A percentile compares a stretch with the other conserved stretches of the same genome.
Conservation (phyloP, 1,284 basidiomycete species). For the Irpex lacteus region DNA sequence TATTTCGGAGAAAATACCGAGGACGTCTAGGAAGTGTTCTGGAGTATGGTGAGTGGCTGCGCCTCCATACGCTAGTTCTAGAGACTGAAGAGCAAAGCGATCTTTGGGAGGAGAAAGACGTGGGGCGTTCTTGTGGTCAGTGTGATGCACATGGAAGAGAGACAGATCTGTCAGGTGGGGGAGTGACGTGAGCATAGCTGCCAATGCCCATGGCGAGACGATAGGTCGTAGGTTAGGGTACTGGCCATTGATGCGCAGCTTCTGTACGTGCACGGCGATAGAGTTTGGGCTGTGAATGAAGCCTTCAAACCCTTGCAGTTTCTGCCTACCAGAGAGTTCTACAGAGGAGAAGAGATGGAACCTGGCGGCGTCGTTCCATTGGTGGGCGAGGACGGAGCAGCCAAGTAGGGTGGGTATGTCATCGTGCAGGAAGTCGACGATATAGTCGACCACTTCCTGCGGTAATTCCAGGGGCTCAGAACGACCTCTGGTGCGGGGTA, state of each 20-base stretch:
- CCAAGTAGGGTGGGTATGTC: conserved; percentile 10
- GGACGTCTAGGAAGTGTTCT: conserved; percentile 4
- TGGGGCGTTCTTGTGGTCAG: background rate
- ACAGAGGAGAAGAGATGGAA: conserved; percentile 16
- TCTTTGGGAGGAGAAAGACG: background rate
- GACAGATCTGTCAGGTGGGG: background rate
- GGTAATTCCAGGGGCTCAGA: background rate
- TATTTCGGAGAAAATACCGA: background rate
- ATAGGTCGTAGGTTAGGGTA: background rate
- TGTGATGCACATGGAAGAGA: background rate
- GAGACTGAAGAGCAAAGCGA: background rate
- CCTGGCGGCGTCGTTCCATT: conserved; percentile 13
- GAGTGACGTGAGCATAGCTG: background rate
- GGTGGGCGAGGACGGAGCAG: conserved; percentile 14
- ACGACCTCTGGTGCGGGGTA: too few species aligned
- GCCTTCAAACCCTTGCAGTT: background rate
- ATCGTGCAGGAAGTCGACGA: conserved; percentile 21
- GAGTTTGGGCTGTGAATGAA: background rate
- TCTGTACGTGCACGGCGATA: background rate
- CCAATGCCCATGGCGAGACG: background rate
- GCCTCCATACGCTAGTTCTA: background rate
- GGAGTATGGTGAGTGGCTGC: background rate
- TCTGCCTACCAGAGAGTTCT: background rate
- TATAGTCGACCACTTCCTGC: conserved; percentile 17
- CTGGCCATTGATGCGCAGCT: background rate